Evolutionary conservation across 2,329 filamentous ascomycete genomes (phyloP).

Genomic region (Sporothrix mexicana): DNA sequence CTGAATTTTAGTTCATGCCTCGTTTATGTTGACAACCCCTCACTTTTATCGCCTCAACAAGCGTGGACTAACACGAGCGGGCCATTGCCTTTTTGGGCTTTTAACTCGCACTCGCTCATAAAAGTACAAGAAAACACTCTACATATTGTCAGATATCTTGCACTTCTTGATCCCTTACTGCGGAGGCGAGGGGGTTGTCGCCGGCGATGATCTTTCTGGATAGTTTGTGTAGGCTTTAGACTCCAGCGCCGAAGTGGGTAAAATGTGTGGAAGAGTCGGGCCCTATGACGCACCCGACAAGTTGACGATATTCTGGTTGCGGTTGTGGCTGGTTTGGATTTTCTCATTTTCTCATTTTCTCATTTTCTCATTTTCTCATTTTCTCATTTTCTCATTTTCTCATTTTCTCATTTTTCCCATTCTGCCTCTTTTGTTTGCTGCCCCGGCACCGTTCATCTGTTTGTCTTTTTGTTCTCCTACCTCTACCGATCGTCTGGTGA

Average conservation of each 20-base stretch:
- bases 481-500: background rate
- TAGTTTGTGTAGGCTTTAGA: background rate
- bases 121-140: background rate
- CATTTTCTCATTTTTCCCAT: too few species aligned
- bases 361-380: too few species aligned
- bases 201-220: background rate
- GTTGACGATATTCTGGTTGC: background rate
- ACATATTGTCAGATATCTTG: background rate
- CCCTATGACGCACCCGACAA: background rate
- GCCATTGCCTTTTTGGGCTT: background rate
- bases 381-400: too few species aligned
- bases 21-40: background rate
- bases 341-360: too few species aligned
- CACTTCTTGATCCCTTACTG: conserved; percentile 2
- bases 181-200: background rate
- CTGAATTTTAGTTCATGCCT: background rate
- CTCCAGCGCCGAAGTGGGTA: background rate
- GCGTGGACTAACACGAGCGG: background rate
- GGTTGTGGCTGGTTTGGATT: background rate
- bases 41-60: background rate
- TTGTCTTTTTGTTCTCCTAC: background rate
- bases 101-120: background rate
- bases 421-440: background rate
- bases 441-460: background rate
- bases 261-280: background rate